Conservation (phyloP, 164 flowering plant genomes). For the Kingdonia uniflora region DNA sequence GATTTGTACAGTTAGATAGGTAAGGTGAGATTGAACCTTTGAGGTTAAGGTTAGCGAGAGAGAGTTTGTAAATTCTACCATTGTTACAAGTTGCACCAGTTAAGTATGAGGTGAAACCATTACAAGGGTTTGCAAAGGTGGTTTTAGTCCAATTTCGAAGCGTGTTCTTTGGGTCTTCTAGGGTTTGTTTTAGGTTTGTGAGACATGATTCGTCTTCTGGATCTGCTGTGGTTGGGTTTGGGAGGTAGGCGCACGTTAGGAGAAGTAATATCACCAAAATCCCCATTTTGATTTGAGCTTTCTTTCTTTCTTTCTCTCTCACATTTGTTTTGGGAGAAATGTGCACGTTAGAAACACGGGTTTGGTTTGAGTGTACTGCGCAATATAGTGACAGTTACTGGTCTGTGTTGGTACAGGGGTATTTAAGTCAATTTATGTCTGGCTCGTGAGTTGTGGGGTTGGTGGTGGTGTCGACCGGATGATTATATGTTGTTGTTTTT, state of each 20-base stretch:
- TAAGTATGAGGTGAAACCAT: constrained; percentile 70
- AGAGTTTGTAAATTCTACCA: constrained; percentile 89
- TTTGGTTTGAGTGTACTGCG: too few species aligned
- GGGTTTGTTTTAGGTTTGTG: constrained; percentile 31
- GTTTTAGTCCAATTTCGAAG: constrained; percentile 68
- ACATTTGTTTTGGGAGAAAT: too few species aligned
- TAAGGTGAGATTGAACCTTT: constrained; percentile 69
- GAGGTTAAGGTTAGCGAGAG: constrained; percentile 56
- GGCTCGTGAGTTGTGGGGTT: too few species aligned
- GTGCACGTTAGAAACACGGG: too few species aligned
- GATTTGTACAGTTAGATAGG: constrained; percentile 78
- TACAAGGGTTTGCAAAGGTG: constrained; percentile 61
- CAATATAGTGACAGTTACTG: too few species aligned
- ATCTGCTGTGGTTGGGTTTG: constrained; percentile 25
- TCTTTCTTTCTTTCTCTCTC: too few species aligned
- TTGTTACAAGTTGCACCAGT: constrained; percentile 90
- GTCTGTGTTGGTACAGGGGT: too few species aligned
- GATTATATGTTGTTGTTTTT: too few species aligned
- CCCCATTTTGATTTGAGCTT: too few species aligned
- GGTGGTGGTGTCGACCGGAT: too few species aligned
- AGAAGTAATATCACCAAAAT: neutral
- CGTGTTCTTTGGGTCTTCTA: constrained; percentile 50
- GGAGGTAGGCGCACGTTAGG: neutral
- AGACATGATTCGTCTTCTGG: constrained; percentile 77
- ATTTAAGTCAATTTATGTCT: too few species aligned